Percentiles rank a stretch among this genome's conserved stretches.
Conservation (phyloP, 495 filamentous ascomycete species). For the Lophiostoma macrostomum region DNA sequence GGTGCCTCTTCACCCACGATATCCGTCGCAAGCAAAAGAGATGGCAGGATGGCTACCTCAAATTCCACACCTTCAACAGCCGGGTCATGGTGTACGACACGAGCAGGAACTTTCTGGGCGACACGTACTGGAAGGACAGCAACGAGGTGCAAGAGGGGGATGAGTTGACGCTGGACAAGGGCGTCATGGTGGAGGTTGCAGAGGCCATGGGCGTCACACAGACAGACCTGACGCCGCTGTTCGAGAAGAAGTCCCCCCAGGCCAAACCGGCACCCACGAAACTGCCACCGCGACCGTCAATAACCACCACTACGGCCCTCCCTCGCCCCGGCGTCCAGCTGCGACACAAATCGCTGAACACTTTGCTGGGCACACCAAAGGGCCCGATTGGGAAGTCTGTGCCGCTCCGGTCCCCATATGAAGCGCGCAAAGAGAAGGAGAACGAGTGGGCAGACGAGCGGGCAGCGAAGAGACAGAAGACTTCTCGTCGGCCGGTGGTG, state of each 20-base stretch:
- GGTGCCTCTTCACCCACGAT: constrained; percentile 83
- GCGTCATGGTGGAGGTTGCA: constrained; percentile 71
- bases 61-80: constrained; percentile 88
- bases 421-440: constrained; percentile 41
- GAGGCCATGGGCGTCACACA: constrained; percentile 68
- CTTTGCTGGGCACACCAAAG: constrained; percentile 55
- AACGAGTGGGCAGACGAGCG: constrained; percentile 36
- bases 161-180: constrained; percentile 74
- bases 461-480: constrained; percentile 51
- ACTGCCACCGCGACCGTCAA: no score
- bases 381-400: constrained; percentile 47
- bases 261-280: constrained; percentile 3
- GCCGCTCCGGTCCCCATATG: constrained; percentile 50
- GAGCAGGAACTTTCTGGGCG: constrained; percentile 73
- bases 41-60: constrained; percentile 88
- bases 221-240: constrained; percentile 70
- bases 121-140: constrained; percentile 73
- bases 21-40: constrained; percentile 80
- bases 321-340: constrained; percentile 29
- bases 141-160: constrained; percentile 69
- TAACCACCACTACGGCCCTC: no score
- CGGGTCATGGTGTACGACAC: constrained; percentile 89
- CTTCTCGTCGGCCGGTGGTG: constrained; percentile 3
- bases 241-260: constrained; percentile 62
- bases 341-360: constrained; percentile 55